phyloP scores from a whole-genome alignment of 73 alveolate genomes.

The Paramecium octaurelia region DNA sequence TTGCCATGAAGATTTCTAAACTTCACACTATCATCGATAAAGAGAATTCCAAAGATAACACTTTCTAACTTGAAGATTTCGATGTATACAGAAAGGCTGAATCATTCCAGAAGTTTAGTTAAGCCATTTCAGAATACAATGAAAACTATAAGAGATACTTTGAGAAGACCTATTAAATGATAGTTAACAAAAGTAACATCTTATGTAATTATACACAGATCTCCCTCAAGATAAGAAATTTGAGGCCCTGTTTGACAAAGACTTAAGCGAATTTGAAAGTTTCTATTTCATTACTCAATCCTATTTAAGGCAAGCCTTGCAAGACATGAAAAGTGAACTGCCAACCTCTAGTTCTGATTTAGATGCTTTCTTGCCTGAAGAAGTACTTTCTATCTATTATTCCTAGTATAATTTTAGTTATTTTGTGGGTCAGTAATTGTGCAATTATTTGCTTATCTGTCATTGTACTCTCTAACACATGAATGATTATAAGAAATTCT shows the following conservation, averaged over 20 bases:
- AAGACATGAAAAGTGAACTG: constrained; percentile 19
- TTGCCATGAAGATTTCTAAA: constrained; percentile 48
- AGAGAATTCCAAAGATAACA: constrained; percentile 32
- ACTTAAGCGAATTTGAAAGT: constrained; percentile 58
- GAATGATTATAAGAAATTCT: constrained; percentile 43
- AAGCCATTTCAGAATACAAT: constrained; percentile 51
- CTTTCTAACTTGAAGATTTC: constrained; percentile 37
- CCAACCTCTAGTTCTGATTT: background rate
- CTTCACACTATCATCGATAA: constrained; percentile 20
- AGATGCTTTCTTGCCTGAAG: background rate
- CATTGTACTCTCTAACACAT: background rate
- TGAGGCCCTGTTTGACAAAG: constrained; percentile 60
- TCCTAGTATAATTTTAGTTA: background rate
- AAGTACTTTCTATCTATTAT: background rate
- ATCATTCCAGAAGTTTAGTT: constrained; percentile 46
- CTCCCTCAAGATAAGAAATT: constrained; percentile 53
- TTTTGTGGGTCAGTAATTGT: background rate
- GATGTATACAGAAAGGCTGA: constrained; percentile 31
- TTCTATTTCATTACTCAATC: constrained; percentile 55
- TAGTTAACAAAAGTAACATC: background rate
- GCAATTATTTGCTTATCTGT: constrained; percentile 23
- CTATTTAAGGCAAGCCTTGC: constrained; percentile 41
- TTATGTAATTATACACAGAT: background rate
- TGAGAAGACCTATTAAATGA: background rate
- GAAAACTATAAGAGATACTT: constrained; percentile 48